Evolutionary conservation across 1,284 basidiomycete genomes (phyloP).

Genomic region (Sporisorium sorghi): DNA sequence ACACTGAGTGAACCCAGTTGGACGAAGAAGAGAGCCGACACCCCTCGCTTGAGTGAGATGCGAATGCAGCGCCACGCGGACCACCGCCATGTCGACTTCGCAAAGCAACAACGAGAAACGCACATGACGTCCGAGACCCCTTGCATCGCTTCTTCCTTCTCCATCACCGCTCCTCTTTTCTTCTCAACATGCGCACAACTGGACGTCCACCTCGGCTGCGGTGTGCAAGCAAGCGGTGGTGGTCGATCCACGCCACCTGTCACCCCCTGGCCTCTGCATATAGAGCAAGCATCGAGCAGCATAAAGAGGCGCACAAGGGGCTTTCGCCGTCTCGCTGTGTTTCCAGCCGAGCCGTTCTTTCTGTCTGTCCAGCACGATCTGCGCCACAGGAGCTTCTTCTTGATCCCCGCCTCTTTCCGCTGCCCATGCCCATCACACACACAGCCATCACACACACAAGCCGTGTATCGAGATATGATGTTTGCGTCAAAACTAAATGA

Average conservation of each 20-base stretch:
- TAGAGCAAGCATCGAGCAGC: constrained; percentile 10
- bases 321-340: neutral
- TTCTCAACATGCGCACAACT: neutral
- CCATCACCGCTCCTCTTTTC: neutral
- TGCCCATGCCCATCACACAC: neutral
- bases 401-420: neutral
- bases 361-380: neutral
- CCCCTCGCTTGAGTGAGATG: too few species aligned
- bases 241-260: constrained; percentile 2
- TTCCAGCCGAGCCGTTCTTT: neutral
- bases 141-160: constrained; percentile 4
- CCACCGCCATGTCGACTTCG: too few species aligned
- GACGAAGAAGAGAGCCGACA: too few species aligned
- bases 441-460: neutral
- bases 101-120: neutral
- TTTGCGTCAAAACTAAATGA: constrained; percentile 8
- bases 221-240: neutral
- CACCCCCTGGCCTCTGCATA: constrained; percentile 16
- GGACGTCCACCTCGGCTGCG: constrained; percentile 18
- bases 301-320: neutral
- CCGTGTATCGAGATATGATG: neutral
- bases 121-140: constrained; percentile 4
- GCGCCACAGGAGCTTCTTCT: neutral
- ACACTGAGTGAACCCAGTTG: too few species aligned
- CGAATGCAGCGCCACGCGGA: neutral